Percentiles rank a stretch among this genome's conserved stretches.
phyloP scores from a whole-genome alignment of 2,329 filamentous ascomycete species.

The Diaporthe citriasiana region DNA sequence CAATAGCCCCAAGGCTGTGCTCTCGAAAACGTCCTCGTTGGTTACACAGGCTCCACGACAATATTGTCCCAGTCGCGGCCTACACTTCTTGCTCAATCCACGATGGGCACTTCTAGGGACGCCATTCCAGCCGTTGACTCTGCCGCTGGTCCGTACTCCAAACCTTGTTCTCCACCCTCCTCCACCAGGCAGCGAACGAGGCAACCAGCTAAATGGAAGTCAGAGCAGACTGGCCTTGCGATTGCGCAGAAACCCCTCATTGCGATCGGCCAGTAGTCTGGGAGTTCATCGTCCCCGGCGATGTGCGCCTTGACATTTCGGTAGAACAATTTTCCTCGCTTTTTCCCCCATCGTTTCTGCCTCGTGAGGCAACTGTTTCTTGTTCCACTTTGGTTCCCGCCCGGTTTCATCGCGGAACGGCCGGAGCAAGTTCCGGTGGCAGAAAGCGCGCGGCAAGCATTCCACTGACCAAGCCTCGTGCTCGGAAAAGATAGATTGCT shows the following conservation, averaged over 20 bases:
- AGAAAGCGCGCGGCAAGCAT: background rate
- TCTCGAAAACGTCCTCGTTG: background rate
- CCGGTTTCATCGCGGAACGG: background rate
- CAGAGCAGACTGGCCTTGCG: background rate
- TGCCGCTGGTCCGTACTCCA: background rate
- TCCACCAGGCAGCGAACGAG: background rate
- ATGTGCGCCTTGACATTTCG: background rate
- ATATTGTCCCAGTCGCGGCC: background rate
- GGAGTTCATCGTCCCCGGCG: background rate
- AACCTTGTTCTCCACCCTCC: slow-evolving; percentile 5
- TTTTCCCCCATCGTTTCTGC: background rate
- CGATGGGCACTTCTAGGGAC: background rate
- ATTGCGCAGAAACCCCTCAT: background rate
- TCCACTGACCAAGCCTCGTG: background rate
- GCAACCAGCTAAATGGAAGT: background rate
- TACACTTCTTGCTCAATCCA: background rate
- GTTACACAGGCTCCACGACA: background rate
- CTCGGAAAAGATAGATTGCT: background rate
- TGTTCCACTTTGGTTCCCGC: background rate
- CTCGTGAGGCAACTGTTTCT: slow-evolving; percentile 6
- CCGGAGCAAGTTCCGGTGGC: background rate
- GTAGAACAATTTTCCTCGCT: background rate
- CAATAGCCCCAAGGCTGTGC: background rate
- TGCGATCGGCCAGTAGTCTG: background rate
- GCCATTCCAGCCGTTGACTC: background rate